phyloP scores from a whole-genome alignment of 257 asterid genomes.

The Fraxinus anomala region DNA sequence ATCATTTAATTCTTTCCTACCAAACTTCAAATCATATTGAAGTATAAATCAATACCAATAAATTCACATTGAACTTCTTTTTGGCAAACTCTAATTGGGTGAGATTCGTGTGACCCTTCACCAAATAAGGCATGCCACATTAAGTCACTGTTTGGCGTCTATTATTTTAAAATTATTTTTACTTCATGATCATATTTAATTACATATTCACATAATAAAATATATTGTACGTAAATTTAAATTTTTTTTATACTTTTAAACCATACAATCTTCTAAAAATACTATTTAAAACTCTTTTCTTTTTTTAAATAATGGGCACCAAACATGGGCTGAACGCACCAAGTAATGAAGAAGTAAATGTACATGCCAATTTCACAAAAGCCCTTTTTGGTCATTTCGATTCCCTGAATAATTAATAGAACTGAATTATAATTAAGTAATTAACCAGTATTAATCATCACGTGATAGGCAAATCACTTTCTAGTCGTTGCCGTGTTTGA shows the following conservation, averaged over 20 bases:
- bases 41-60: background rate
- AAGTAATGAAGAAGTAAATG: background rate
- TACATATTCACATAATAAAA: too few species aligned
- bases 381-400: constrained; percentile 29
- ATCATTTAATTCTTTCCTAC: background rate
- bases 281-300: too few species aligned
- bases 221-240: too few species aligned
- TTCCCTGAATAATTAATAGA: background rate
- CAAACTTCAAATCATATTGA: background rate
- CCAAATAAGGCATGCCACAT: background rate
- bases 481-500: constrained; percentile 86
- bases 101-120: background rate
- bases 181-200: too few species aligned
- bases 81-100: background rate
- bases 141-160: too few species aligned
- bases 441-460: constrained; percentile 21
- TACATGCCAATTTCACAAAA: background rate
- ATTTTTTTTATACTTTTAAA: too few species aligned
- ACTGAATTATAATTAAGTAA: background rate
- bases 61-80: background rate
- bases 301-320: too few species aligned
- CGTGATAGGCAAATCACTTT: constrained; percentile 29
- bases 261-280: too few species aligned
- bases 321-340: too few species aligned
- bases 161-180: too few species aligned